phyloP scores from a whole-genome alignment of 495 filamentous ascomycete genomes.

The Gamarada debralockiae region DNA sequence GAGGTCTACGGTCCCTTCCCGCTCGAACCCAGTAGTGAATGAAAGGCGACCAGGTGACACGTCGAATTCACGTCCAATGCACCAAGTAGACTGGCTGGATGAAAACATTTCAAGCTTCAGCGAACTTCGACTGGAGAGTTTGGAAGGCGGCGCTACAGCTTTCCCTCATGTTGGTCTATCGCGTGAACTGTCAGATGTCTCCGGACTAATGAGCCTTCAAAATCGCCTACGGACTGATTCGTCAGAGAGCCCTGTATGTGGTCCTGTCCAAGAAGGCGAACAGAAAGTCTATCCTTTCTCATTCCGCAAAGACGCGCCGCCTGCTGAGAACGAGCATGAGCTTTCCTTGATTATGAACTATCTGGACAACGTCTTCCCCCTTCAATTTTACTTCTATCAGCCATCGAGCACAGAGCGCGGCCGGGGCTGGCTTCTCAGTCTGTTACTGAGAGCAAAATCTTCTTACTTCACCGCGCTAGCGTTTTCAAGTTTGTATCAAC shows the following conservation, averaged over 20 bases:
- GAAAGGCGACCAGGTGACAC: neutral
- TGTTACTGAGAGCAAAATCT: constrained; percentile 5
- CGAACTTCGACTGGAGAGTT: neutral
- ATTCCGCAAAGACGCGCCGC: neutral
- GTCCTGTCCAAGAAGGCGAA: neutral
- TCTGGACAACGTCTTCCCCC: constrained; percentile 8
- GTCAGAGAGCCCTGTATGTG: too few relatives aligned
- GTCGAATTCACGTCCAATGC: neutral
- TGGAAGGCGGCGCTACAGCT: neutral
- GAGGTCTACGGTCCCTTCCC: neutral
- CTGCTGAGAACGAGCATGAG: constrained; percentile 6
- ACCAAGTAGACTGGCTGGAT: neutral
- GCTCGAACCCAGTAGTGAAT: neutral
- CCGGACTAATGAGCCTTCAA: neutral
- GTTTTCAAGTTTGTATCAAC: neutral
- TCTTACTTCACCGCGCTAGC: constrained; percentile 7
- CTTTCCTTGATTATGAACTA: constrained; percentile 10
- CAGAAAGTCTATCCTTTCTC: neutral
- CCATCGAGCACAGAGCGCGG: constrained; percentile 9
- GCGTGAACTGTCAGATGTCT: neutral
- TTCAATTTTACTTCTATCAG: constrained; percentile 12
- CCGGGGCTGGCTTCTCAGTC: constrained; percentile 9
- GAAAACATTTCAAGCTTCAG: neutral
- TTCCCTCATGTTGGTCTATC: neutral
- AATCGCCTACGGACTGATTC: too few relatives aligned